A percentile compares a stretch with the other conserved stretches of the same genome.
Conservation (phyloP, 257 asterid genomes). For the Linaria vulgaris region DNA sequence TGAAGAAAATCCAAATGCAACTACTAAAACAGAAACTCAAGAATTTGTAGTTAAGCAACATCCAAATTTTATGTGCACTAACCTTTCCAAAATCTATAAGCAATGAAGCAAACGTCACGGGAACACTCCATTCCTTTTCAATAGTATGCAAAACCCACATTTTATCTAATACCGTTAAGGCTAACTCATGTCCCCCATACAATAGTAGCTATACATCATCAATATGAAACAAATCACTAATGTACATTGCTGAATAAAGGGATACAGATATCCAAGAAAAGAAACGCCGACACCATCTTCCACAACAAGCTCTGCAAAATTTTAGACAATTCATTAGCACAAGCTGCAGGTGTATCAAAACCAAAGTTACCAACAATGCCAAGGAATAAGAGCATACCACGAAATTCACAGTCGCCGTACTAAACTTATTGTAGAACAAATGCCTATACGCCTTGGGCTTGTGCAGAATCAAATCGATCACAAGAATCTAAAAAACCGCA, state of each 20-base stretch:
- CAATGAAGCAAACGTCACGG: slow-evolving; percentile 37
- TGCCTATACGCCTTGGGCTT: slow-evolving; percentile 82
- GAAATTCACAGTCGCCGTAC: slow-evolving; percentile 37
- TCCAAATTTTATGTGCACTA: slow-evolving; percentile 6
- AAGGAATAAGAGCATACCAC: slow-evolving; percentile 39
- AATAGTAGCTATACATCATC: slow-evolving; percentile 4
- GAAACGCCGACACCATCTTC: slow-evolving; percentile 47
- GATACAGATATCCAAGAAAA: slow-evolving; percentile 82
- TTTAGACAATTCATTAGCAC: background rate
- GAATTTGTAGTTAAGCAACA: background rate
- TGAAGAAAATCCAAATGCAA: background rate
- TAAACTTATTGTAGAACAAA: slow-evolving; percentile 66
- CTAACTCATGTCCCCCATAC: slow-evolving; percentile 12
- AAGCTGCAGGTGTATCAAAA: background rate
- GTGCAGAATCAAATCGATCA: slow-evolving; percentile 87
- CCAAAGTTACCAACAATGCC: background rate
- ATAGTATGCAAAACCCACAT: slow-evolving; percentile 46
- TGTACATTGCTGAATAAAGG: slow-evolving; percentile 20
- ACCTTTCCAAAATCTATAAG: slow-evolving; percentile 53
- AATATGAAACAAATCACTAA: background rate
- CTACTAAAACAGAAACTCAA: slow-evolving; percentile 1
- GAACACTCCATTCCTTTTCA: slow-evolving; percentile 37
- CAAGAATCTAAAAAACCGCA: slow-evolving; percentile 51
- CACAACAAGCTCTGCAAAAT: slow-evolving; percentile 61
- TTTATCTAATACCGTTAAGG: slow-evolving; percentile 63